Evolutionary conservation across 805 yeast species (phyloP), one percentile per base, ranked within the genome.

Genomic region (Saccharomycopsis sp.): DNA sequence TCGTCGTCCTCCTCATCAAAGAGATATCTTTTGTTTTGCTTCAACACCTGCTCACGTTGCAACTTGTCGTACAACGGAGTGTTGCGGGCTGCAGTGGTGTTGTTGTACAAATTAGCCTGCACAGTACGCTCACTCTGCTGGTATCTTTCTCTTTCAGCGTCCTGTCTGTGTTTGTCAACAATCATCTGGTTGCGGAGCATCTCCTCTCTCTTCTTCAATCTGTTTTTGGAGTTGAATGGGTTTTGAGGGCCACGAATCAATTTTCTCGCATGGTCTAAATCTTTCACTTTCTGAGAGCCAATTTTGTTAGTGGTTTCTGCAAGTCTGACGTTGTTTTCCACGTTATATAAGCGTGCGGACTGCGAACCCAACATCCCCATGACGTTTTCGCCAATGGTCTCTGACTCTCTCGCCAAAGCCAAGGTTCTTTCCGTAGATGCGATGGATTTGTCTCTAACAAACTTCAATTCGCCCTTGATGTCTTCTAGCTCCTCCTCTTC

Each of bases 301-400:
- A 88, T 80, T 64, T 83, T 76, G 59, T 89, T 88, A 68, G 91
- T 97, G 2, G 89, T 85, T 59, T 84, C 87, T 55, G 95, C 89
- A 56, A 88, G 73, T 56, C 87, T 81, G 64, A 92, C 74, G 63
- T 85, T 85, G 63, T 82, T 81, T 68, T 94, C 97, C 20, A 91
- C 84, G 66, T 82, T 83, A 69, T 86, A 88, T 62, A 94, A 75
- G 52, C 89, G 78, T 68, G 91, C 97, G 58, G 94, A 84, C 71
- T 94, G 98, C n/a, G 91, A 81, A 24, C 99, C 99, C 53, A 94
- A 78, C 82, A 89, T 82, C 24, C 97, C 97, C 62, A 92, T 72
- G 0, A 97, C 87, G 68, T 92, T 91, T 62, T 84, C 75, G 41
- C 90, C 92, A 3, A 85, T 76, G 60, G 79, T 80, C 66, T 85